Evolutionary conservation across 768 basidiomycete genomes (phyloP).

Genomic region (Leccinum disarticulatum): DNA sequence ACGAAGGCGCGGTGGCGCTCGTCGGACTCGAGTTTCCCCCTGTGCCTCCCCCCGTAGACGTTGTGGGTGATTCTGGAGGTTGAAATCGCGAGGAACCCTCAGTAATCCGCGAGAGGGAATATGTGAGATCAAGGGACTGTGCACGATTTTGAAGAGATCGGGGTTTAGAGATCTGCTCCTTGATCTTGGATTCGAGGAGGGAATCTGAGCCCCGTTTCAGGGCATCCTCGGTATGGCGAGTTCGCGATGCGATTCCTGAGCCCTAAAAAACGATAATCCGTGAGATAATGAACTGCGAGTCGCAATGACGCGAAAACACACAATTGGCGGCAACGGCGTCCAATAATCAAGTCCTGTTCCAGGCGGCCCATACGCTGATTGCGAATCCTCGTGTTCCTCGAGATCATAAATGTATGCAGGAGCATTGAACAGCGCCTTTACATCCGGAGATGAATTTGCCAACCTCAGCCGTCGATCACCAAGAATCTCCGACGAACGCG

Average conservation of each 20-base stretch:
- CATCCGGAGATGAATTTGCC: constrained; percentile 89
- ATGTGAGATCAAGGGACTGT: constrained; percentile 85
- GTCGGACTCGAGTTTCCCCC: constrained; percentile 79
- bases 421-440: constrained; percentile 91
- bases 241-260: constrained; percentile 64
- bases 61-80: constrained; percentile 79
- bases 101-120: constrained; percentile 78
- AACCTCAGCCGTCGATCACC: constrained; percentile 75
- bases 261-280: constrained; percentile 42
- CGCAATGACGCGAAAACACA: constrained; percentile 36
- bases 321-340: constrained; percentile 75
- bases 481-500: constrained; percentile 59
- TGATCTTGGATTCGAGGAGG: constrained; percentile 78
- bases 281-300: constrained; percentile 20
- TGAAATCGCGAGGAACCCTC: constrained; percentile 61
- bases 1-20: constrained; percentile 74
- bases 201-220: constrained; percentile 84
- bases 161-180: constrained; percentile 72
- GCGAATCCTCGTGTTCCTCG: constrained; percentile 68
- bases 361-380: constrained; percentile 53
- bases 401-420: constrained; percentile 81
- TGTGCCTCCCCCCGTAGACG: constrained; percentile 67
- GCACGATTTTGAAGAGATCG: constrained; percentile 84
- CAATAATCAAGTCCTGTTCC: constrained; percentile 65
- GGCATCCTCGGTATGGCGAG: constrained; percentile 71